Evolutionary conservation across 1,139 yeast genomes (phyloP), one percentile per base, ranked within the genome.

Genomic region (Chernovozyma sophiae-reginae): DNA sequence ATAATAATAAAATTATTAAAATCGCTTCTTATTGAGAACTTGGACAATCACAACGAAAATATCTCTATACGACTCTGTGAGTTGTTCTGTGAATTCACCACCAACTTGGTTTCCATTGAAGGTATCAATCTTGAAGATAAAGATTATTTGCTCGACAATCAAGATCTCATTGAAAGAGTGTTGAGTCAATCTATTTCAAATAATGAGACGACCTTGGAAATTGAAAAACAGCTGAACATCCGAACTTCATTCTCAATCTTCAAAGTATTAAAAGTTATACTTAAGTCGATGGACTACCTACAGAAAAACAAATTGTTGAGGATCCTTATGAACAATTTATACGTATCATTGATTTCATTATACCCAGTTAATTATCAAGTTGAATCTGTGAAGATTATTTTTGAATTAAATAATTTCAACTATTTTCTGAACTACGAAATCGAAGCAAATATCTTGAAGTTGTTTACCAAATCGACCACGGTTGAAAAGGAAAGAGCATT

Each of bases 381-480:
- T 1, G 90, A 82, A 48, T 65, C 79, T 0, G 85, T 79, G 1
- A 72, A 68, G 35, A 65, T 72, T 11, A 61, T 77, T 10, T 70
- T 71, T 55, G 74, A 66, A 20, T 56, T 77, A 35, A 29, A 25
- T 12, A 29, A 22, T n/a, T 36, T 25, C 16, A 18, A 18, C 8
- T 13, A 12, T 20, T 35, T 22, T 24, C 34, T 31, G 34, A 72
- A 65, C 37, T 55, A 67, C 36, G 72, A 73, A 43, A 60, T 82
- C 28, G 87, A 81, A 49, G 86, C 86, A 1, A 79, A 82, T 0
- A 46, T 82, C 3, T 58, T 80, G 1, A 63, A 68, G 5, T 63
- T 77, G 35, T 63, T 81, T 31, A 43, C 74, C 18, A 44, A 62
- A 3, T 60, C 74, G 2, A 60, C 48, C 4, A 51, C 55, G 17